A percentile compares a stretch with the other conserved stretches of the same genome.
Conservation (phyloP, 140 eudicot genomes). For the Erigeron philadelphicus region DNA sequence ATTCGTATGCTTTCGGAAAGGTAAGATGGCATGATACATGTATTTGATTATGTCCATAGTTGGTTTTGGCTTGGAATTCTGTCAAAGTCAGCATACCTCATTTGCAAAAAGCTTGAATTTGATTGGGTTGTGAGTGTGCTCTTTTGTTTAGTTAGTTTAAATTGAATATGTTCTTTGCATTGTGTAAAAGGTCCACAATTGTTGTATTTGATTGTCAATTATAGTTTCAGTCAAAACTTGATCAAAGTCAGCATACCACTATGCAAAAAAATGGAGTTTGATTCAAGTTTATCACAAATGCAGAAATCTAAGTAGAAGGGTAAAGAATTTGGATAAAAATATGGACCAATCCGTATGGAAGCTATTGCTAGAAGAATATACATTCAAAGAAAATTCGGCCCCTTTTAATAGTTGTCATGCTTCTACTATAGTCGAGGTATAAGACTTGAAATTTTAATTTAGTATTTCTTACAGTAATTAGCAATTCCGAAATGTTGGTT, state of each 20-base stretch:
- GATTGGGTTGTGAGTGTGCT: not conserved
- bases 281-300: constrained; percentile 10
- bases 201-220: constrained; percentile 2
- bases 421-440: constrained; percentile 94
- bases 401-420: constrained; percentile 95
- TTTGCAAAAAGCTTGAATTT: constrained; percentile 13
- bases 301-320: constrained; percentile 29
- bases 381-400: constrained; percentile 50
- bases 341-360: constrained; percentile 35
- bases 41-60: constrained; percentile 6
- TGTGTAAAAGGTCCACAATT: not conserved
- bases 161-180: not conserved
- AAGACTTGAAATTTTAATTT: constrained; percentile 1
- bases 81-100: constrained; percentile 22
- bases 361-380: constrained; percentile 63
- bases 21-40: constrained; percentile 15
- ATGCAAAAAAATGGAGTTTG: not conserved
- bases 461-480: not conserved
- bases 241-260: constrained; percentile 17
- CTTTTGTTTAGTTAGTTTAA: not conserved
- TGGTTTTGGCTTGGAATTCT: constrained; percentile 8
- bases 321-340: constrained; percentile 13
- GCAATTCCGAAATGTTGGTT: not conserved
- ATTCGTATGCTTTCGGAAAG: constrained; percentile 37
- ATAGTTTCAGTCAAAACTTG: not conserved